Conservation (phyloP, 148 eudicot genomes). For the Heliosperma pusillum region DNA sequence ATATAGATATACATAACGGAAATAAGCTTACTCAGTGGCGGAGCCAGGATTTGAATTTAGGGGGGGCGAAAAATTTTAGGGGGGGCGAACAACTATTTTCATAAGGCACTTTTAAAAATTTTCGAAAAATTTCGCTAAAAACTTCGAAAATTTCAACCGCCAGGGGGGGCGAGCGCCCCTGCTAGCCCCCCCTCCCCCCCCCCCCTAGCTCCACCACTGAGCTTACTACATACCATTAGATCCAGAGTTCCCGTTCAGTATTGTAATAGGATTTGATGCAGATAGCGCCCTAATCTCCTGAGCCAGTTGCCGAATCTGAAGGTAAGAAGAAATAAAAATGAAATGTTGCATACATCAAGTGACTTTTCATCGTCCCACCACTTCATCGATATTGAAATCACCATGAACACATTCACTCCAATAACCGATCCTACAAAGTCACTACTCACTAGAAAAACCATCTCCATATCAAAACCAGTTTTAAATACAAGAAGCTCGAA, state of each 20-base stretch:
- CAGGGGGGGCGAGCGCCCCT: no score
- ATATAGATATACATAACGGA: conserved; percentile 3
- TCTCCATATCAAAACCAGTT: background rate
- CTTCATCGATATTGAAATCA: background rate
- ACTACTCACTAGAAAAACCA: background rate
- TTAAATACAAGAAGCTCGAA: background rate
- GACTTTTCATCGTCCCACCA: background rate
- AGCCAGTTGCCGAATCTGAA: conserved; percentile 84
- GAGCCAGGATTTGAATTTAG: no score
- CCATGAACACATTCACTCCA: background rate
- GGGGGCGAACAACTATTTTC: no score
- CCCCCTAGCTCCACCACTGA: no score
- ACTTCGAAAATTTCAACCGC: no score
- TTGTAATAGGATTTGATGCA: conserved; percentile 58
- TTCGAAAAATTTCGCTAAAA: no score
- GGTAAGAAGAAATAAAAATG: conserved; percentile 15
- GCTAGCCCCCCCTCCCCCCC: no score
- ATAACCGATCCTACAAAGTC: background rate
- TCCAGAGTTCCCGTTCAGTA: conserved; percentile 56
- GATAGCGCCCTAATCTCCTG: conserved; percentile 78
- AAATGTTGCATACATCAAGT: conserved; percentile 1
- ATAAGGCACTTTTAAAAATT: no score
- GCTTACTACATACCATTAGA: conserved; percentile 52
- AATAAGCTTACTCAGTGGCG: conserved; percentile 1
- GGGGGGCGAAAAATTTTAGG: no score